Conservation (phyloP, 2,329 filamentous ascomycete genomes). For the Scopulariopsis brevicaulis region DNA sequence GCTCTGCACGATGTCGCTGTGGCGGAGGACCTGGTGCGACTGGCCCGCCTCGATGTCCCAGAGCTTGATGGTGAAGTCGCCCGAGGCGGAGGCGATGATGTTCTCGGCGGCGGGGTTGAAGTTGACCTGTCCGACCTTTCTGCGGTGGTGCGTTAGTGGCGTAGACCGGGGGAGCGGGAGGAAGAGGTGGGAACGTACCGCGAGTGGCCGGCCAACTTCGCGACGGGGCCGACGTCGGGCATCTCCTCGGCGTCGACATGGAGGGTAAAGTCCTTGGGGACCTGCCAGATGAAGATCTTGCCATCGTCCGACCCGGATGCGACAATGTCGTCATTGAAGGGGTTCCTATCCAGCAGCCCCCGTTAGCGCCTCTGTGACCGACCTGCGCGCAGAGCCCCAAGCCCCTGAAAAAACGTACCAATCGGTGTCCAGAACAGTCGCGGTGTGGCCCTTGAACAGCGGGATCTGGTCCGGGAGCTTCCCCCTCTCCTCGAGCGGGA, state of each 20-base stretch:
- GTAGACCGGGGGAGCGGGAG: neutral
- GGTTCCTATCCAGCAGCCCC: constrained; percentile 52
- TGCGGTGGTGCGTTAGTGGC: constrained; percentile 21
- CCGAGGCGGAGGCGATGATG: constrained; percentile 87
- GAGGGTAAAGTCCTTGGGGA: constrained; percentile 77
- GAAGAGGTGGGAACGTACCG: constrained; percentile 40
- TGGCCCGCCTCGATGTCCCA: constrained; percentile 85
- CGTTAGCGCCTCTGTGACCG: neutral
- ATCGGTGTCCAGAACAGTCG: constrained; percentile 91
- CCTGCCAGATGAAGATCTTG: constrained; percentile 94
- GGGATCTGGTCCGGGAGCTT: constrained; percentile 88
- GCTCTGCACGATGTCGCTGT: constrained; percentile 88
- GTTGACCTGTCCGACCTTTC: constrained; percentile 94
- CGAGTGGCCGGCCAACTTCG: constrained; percentile 76
- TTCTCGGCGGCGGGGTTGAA: constrained; percentile 97
- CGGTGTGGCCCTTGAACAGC: constrained; percentile 91
- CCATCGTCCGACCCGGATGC: constrained; percentile 93
- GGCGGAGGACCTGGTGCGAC: constrained; percentile 64
- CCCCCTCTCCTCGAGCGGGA: constrained; percentile 80
- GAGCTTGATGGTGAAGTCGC: constrained; percentile 88
- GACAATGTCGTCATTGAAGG: constrained; percentile 88
- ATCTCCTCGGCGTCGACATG: constrained; percentile 78
- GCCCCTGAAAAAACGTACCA: constrained; percentile 49
- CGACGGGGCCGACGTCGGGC: constrained; percentile 67
- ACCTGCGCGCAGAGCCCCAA: neutral